Base-by-base conservation (phyloP, 2,329 filamentous ascomycete species). In the Penicillium expansum region DNA sequence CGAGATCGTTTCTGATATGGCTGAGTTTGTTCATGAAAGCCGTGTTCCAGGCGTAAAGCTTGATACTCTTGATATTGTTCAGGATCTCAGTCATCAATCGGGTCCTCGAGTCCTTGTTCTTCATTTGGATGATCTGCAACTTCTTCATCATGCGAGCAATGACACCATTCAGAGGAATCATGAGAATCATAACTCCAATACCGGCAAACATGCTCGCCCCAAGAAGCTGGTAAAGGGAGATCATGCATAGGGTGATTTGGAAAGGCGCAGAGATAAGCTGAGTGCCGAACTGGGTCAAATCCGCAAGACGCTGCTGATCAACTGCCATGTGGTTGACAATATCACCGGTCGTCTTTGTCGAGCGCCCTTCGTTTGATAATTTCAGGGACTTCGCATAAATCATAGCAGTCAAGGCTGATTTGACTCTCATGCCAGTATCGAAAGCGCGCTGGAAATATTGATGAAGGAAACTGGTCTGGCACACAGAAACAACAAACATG, bases 241-340 rank as follows among this genome's bases (percentile, higher is more conserved):
- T 74, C 92, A 99, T 96, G 79, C 95, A 99, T 38, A 99, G 85
- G 32, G 86, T 82, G 69, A 99, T 99, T 74, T 99, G 95, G 76
- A 97, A 96, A 3, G 94, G 94, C 3, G 95, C 93, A 42, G 92
- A 97, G 92, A 94, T 97, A 11, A 96, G 79, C 73, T 97, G 93
- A 71, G 96, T 92, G 18, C 91, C 92, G 71, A 94, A 99, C 70
- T 99, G 95, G 2, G 93, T 91, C 56, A 99, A 80, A 75, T 99
- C 94, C 69, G 97, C 90, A 18, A 99, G 82, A 63, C 95, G 88
- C 75, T 99, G 94, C 14, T 93, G 93, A 72, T 99, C 94, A 10
- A 99, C 93, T 44, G 95, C 94, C 93, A 99, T 99, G 76, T 96
- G 94, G 72, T 99, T 99, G 72, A 99, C 94, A 69, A 99, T 97